phyloP scores from a whole-genome alignment of 2,329 filamentous ascomycete species.

The Parascedosporium putredinis region DNA sequence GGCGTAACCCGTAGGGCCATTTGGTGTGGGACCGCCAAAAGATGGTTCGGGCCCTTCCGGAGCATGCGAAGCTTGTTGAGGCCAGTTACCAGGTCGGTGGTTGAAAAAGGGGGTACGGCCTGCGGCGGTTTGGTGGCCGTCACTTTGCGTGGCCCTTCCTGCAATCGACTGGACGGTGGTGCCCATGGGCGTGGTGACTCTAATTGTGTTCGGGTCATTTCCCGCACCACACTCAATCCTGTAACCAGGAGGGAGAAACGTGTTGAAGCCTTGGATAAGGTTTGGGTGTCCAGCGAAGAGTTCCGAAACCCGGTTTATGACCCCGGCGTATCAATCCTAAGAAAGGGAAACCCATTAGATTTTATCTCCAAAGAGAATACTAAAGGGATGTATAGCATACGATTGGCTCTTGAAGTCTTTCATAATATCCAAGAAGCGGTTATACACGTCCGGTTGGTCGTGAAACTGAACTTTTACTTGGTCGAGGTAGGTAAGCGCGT shows the following conservation, averaged over 20 bases:
- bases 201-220: conserved; percentile 89
- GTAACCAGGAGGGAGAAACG: conserved; percentile 90
- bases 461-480: conserved; percentile 98
- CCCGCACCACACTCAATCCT: conserved; percentile 91
- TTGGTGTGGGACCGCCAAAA: conserved; percentile 30
- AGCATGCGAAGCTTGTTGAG: conserved; percentile 43
- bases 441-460: conserved; percentile 95
- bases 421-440: conserved; percentile 96
- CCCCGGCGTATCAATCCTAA: conserved; percentile 90
- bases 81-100: conserved; percentile 42
- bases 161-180: conserved; percentile 86
- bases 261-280: conserved; percentile 96
- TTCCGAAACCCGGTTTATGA: conserved; percentile 92
- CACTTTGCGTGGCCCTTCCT: conserved; percentile 34
- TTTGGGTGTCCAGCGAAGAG: conserved; percentile 93
- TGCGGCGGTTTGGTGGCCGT: conserved; percentile 22
- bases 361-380: not conserved
- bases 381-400: conserved; percentile 37
- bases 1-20: conserved; percentile 17
- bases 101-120: conserved; percentile 28
- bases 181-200: conserved; percentile 96
- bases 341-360: not conserved
- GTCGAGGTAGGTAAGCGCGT: conserved; percentile 88
- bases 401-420: conserved; percentile 99
- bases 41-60: conserved; percentile 54